A percentile compares a stretch with the other conserved stretches of the same genome.
Evolutionary conservation across 2,329 filamentous ascomycete species (phyloP).

Genomic region (Thielaviopsis populi): DNA sequence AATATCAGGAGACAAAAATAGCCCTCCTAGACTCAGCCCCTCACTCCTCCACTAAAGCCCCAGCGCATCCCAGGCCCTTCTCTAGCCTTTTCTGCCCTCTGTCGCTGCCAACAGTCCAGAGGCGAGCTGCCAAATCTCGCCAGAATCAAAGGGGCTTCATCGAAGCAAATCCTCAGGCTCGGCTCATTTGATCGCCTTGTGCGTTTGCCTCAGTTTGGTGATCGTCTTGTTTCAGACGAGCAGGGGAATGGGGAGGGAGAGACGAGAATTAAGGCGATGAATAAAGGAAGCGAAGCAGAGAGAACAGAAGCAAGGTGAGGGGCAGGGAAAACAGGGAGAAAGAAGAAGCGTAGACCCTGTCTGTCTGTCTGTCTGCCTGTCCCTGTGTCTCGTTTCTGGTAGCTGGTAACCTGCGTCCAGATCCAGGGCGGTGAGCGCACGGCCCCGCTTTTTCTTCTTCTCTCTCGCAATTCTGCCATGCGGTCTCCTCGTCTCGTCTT

Average conservation of each 20-base stretch:
- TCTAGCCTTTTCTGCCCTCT: too few species aligned
- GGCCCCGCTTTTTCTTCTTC: background rate
- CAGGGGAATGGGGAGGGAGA: background rate
- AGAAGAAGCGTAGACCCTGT: background rate
- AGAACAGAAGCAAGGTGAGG: conserved; percentile 2
- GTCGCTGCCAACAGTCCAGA: background rate
- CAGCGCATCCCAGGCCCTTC: too few species aligned
- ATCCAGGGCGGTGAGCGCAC: background rate
- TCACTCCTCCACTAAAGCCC: background rate
- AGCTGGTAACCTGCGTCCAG: too few species aligned
- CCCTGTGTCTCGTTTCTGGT: background rate
- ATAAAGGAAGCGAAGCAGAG: background rate
- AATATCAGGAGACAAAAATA: background rate
- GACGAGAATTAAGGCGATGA: background rate
- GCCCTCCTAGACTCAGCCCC: background rate
- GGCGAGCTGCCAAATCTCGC: background rate
- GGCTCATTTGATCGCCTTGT: background rate
- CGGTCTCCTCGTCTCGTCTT: background rate
- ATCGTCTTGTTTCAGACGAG: background rate
- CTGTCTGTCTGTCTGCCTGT: too few species aligned
- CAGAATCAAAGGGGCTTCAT: background rate
- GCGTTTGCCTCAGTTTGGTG: background rate
- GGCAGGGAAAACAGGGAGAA: background rate
- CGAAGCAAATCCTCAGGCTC: conserved; percentile 1
- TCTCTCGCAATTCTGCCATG: background rate